Percentiles rank a stretch among this genome's conserved stretches.
Evolutionary conservation across 2,329 filamentous ascomycete genomes (phyloP).

Genomic region (Chrysoporthe deuterocubensis): DNA sequence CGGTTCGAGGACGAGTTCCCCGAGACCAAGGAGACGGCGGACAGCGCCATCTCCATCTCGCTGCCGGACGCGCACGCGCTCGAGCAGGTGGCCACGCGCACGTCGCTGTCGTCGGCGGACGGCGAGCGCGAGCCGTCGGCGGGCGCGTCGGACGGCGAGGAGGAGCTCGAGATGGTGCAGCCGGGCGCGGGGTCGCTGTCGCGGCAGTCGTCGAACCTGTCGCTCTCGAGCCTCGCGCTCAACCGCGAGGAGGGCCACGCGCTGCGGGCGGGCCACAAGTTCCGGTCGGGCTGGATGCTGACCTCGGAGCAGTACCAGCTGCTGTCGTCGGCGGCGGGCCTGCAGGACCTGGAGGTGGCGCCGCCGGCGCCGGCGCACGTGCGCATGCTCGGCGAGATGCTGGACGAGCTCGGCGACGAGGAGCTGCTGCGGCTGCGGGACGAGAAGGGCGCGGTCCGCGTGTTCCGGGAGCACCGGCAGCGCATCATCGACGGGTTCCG

Average conservation of each 20-base stretch:
- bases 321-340: conserved; percentile 43
- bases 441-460: conserved; percentile 62
- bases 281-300: conserved; percentile 55
- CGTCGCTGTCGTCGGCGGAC: conserved; percentile 39
- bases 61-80: conserved; percentile 32
- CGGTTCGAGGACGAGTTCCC: conserved; percentile 97
- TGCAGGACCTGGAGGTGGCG: conserved; percentile 59
- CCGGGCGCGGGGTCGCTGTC: conserved; percentile 43
- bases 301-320: conserved; percentile 56
- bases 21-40: conserved; percentile 67
- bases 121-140: conserved; percentile 42
- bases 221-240: conserved; percentile 54
- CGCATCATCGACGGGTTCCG: conserved; percentile 54
- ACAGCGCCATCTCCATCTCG: conserved; percentile 37
- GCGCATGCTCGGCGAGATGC: conserved; percentile 61
- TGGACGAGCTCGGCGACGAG: conserved; percentile 66
- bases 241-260: conserved; percentile 62
- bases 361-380: conserved; percentile 55
- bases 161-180: conserved; percentile 43
- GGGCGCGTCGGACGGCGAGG: conserved; percentile 52
- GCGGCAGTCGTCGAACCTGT: conserved; percentile 57
- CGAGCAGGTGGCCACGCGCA: conserved; percentile 33
- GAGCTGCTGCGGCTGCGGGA: conserved; percentile 57
- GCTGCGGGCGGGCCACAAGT: conserved; percentile 59
- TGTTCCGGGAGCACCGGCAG: conserved; percentile 63